Conservation (phyloP, 2,329 filamentous ascomycete species). For the Cyphellophora europaea region DNA sequence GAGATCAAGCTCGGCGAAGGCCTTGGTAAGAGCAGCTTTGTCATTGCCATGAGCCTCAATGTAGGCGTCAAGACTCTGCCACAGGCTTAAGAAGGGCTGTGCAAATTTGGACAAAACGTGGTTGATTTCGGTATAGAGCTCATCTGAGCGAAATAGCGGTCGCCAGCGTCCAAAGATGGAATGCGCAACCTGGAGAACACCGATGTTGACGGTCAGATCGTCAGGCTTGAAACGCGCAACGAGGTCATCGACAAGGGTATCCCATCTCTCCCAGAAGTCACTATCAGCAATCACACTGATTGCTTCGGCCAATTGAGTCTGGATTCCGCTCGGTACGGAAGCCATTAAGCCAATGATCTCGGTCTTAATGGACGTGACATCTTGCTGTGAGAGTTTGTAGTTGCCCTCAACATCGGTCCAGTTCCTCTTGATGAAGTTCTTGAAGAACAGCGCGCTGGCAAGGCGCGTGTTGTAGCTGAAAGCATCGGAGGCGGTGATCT, state of each 20-base stretch:
- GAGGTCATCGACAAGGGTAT: slow-evolving; percentile 89
- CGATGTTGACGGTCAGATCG: slow-evolving; percentile 79
- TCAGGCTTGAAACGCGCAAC: slow-evolving; percentile 75
- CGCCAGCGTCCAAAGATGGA: slow-evolving; percentile 97
- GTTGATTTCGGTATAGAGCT: slow-evolving; percentile 89
- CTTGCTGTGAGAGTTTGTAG: slow-evolving; percentile 74
- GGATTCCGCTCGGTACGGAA: slow-evolving; percentile 73
- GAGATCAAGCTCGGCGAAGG: slow-evolving; percentile 78
- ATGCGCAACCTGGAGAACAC: slow-evolving; percentile 92
- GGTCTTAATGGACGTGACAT: slow-evolving; percentile 84
- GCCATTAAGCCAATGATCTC: slow-evolving; percentile 98
- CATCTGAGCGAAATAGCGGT: slow-evolving; percentile 85
- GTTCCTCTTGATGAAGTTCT: slow-evolving; percentile 92
- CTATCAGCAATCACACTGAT: slow-evolving; percentile 97
- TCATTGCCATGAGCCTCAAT: slow-evolving; percentile 69
- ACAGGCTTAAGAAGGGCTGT: slow-evolving; percentile 68
- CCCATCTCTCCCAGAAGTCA: slow-evolving; percentile 93
- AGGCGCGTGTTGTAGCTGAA: slow-evolving; percentile 72
- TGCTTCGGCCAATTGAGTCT: slow-evolving; percentile 89
- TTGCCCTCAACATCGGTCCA: slow-evolving; percentile 94
- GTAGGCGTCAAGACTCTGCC: slow-evolving; percentile 38
- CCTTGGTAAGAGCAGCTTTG: slow-evolving; percentile 62
- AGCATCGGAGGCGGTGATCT: slow-evolving; percentile 71
- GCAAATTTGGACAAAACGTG: slow-evolving; percentile 86
- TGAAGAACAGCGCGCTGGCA: slow-evolving; percentile 87